These are phyloP conservation scores for Sphagnum fallax DNA, from an alignment of 228 moss, liverwort and hornwort species.

Conservation along the genomic window DNA sequence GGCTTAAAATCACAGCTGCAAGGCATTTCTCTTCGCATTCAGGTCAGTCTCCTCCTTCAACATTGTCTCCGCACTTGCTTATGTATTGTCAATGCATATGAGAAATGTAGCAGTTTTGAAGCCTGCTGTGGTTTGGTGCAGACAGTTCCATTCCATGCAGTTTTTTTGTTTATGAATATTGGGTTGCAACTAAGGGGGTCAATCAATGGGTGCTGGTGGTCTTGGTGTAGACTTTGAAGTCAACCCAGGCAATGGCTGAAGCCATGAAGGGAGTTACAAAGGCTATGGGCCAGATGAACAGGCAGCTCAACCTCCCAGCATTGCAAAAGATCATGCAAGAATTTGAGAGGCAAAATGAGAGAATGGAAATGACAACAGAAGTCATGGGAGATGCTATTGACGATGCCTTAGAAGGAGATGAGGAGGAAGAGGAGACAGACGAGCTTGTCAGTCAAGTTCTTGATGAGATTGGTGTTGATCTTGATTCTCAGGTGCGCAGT, in stretches of 20 bases:
- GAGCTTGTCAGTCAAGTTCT: conserved; percentile 98
- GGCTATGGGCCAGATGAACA: conserved; percentile 99
- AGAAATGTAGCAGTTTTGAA: no score
- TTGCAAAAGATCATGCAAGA: conserved; percentile 96
- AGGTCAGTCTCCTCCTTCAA: conserved; percentile 28
- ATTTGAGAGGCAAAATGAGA: conserved; percentile 94
- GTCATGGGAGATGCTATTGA: conserved; percentile 99
- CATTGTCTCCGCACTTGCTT: neutral
- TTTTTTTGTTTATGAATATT: no score
- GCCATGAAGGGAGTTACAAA: conserved; percentile 99
- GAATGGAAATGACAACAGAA: conserved; percentile 98
- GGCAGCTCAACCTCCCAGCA: conserved; percentile 92
- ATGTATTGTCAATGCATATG: neutral
- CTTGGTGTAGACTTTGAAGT: conserved; percentile 75
- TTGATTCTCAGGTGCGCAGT: conserved; percentile 72
- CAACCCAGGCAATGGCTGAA: conserved; percentile 96
- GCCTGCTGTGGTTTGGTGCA: neutral
- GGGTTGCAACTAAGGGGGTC: no score
- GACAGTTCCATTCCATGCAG: no score
- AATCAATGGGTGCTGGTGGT: no score
- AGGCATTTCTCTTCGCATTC: conserved; percentile 92
- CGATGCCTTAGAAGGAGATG: conserved; percentile 98
- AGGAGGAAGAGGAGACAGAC: conserved; percentile 96
- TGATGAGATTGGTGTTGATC: conserved; percentile 92
- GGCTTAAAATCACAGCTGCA: conserved; percentile 93